Conservation (phyloP, 108 stramenopile genomes). For the Pseudonitzschia delicatissima region DNA sequence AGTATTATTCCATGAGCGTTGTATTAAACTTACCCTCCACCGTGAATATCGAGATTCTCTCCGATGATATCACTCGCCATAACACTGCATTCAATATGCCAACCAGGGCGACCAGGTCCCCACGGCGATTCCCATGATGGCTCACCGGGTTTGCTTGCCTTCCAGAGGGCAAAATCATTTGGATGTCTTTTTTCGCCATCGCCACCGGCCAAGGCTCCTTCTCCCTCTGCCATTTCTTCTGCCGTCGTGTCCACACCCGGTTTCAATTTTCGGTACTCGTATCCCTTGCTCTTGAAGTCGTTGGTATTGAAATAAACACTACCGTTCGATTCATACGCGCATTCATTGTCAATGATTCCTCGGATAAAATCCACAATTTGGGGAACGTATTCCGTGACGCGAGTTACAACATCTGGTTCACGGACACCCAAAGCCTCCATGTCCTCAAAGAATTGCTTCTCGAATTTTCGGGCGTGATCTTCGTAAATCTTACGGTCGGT, state of each 20-base stretch:
- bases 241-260: constrained; percentile 70
- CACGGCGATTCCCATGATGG: constrained; percentile 96
- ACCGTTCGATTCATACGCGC: constrained; percentile 94
- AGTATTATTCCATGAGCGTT: no score
- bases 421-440: constrained; percentile 87
- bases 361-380: constrained; percentile 90
- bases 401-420: constrained; percentile 88
- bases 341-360: constrained; percentile 83
- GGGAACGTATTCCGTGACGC: constrained; percentile 94
- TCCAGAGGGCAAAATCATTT: constrained; percentile 98
- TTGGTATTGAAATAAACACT: constrained; percentile 92
- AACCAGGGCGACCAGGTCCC: constrained; percentile 96
- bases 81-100: constrained; percentile 99
- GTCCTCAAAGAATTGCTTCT: constrained; percentile 95
- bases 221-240: constrained; percentile 93
- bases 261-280: constrained; percentile 69
- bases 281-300: constrained; percentile 61
- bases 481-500: constrained; percentile 74
- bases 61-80: constrained; percentile 92
- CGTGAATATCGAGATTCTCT: constrained; percentile 88
- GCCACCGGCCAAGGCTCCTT: constrained; percentile 77
- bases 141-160: constrained; percentile 91
- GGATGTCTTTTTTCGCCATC: constrained; percentile 76
- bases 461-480: constrained; percentile 84
- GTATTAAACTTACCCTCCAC: constrained; percentile 70